phyloP scores from a whole-genome alignment of 2,329 filamentous ascomycete species.

The Xylaria sp. region DNA sequence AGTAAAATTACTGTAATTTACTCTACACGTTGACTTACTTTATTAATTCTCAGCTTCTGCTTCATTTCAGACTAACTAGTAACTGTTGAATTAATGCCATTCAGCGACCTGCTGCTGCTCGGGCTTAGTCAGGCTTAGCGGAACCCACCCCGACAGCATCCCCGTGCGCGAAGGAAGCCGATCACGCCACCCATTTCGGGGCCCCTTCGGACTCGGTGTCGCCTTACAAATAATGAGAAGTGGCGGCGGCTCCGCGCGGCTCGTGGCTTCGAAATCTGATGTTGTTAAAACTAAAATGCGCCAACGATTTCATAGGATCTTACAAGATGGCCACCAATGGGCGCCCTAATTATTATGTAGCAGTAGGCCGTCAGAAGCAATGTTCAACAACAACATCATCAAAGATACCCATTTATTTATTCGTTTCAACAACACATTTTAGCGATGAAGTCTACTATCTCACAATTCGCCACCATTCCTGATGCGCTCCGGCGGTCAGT shows the following conservation, averaged over 20 bases:
- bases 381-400: neutral
- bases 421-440: neutral
- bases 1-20: too few species aligned
- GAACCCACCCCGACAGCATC: conserved; percentile 2
- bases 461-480: conserved; percentile 21
- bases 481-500: conserved; percentile 15
- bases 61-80: too few species aligned
- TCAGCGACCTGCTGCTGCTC: neutral
- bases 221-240: neutral
- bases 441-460: conserved; percentile 19
- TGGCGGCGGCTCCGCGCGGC: neutral
- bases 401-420: neutral
- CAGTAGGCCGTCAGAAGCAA: neutral
- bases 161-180: neutral
- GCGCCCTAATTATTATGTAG: neutral
- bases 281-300: conserved; percentile 5
- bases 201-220: conserved; percentile 1
- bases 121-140: neutral
- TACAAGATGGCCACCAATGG: neutral
- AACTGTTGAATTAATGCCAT: too few species aligned
- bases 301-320: neutral
- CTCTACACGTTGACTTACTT: too few species aligned
- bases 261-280: neutral
- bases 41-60: too few species aligned
- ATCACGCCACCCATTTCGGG: neutral